Evolutionary conservation across 139 green algal genomes (phyloP).

Genomic region (Chlamydomonas sp.): DNA sequence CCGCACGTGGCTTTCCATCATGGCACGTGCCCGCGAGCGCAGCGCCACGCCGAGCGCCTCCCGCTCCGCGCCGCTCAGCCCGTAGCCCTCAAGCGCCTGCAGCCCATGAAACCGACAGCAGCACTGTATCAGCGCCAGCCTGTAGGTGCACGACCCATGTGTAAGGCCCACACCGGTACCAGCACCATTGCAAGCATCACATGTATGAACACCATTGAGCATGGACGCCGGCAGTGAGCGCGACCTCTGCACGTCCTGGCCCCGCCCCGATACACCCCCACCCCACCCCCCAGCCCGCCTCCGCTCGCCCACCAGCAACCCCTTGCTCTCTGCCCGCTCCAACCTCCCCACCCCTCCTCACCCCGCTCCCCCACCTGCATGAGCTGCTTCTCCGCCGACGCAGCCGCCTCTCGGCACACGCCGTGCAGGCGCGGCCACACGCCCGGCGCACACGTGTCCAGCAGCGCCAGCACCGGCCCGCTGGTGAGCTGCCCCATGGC

Average conservation of each 20-base stretch:
- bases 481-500: constrained; percentile 4
- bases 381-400: constrained; percentile 37
- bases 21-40: constrained; percentile 2
- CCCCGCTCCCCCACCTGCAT: constrained; percentile 35
- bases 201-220: background rate
- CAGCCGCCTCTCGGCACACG: constrained; percentile 40
- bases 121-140: background rate
- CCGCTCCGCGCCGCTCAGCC: constrained; percentile 48
- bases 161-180: background rate
- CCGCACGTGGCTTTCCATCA: constrained; percentile 60
- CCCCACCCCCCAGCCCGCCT: background rate
- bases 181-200: background rate
- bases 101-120: background rate
- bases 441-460: constrained; percentile 52
- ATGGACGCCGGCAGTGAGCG: too few species aligned
- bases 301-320: too few species aligned
- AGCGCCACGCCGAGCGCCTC: constrained; percentile 40
- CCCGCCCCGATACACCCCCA: background rate
- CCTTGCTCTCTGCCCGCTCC: background rate
- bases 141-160: background rate
- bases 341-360: background rate
- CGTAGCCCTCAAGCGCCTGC: constrained; percentile 62
- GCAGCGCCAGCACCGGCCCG: constrained; percentile 43
- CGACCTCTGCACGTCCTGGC: too few species aligned
- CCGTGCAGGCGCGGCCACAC: constrained; percentile 77